Conservation (phyloP, 2,329 filamentous ascomycete species). For the Cryphonectria naterciae region DNA sequence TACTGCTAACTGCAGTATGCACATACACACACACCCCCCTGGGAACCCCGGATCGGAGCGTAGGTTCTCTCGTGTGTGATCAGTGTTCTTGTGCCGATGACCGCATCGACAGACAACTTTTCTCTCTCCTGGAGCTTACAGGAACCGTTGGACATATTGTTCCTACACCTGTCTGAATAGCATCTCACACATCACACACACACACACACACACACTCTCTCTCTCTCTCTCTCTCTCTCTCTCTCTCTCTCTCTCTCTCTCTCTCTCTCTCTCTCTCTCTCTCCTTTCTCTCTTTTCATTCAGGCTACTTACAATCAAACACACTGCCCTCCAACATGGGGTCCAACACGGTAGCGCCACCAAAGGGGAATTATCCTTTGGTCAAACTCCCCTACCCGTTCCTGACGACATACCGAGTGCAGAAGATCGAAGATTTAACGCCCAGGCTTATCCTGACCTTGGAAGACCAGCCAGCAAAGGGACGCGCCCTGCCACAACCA, state of each 20-base stretch:
- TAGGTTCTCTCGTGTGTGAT: not conserved
- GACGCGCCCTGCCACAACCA: constrained; percentile 40
- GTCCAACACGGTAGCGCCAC: constrained; percentile 11
- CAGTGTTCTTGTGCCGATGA: not conserved
- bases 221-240: too few relatives aligned
- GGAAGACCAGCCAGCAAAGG: constrained; percentile 39
- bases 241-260: too few relatives aligned
- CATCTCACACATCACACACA: not conserved
- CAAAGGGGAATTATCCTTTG: constrained; percentile 35
- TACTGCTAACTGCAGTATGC: not conserved
- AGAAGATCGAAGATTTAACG: constrained; percentile 34
- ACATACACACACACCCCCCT: not conserved
- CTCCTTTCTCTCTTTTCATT: too few relatives aligned
- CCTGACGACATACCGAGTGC: constrained; percentile 47
- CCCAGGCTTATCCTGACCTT: constrained; percentile 38
- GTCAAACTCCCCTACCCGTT: constrained; percentile 53
- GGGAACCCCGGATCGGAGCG: not conserved
- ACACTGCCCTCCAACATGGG: constrained; percentile 29
- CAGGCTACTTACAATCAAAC: too few relatives aligned
- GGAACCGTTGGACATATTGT: not conserved
- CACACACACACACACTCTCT: not conserved
- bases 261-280: too few relatives aligned
- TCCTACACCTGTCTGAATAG: not conserved
- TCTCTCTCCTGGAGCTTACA: not conserved
- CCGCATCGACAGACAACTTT: not conserved